A percentile compares a stretch with the other conserved stretches of the same genome.
These are phyloP conservation scores for Annulohypoxylon nitens DNA, from an alignment of 495 filamentous ascomycete genomes.

Conservation along the genomic window DNA sequence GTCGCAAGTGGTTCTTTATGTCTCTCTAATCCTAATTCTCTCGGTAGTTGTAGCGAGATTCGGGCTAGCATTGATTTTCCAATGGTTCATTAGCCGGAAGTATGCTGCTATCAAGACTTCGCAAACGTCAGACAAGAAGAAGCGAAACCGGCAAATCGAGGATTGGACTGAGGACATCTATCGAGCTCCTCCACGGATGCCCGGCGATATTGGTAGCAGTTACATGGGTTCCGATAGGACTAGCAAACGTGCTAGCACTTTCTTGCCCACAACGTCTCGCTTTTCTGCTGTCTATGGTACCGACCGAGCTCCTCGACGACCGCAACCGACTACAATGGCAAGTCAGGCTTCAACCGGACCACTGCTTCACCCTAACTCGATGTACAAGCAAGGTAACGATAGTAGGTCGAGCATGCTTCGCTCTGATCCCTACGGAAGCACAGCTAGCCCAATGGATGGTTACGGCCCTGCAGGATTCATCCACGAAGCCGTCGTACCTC, in stretches of 20 bases:
- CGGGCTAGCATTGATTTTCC: conserved; percentile 88
- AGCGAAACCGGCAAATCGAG: conserved; percentile 93
- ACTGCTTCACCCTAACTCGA: conserved; percentile 75
- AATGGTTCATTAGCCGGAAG: conserved; percentile 90
- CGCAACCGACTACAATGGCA: conserved; percentile 90
- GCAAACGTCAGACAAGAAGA: conserved; percentile 75
- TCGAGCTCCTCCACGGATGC: conserved; percentile 82
- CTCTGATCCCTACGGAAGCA: conserved; percentile 63
- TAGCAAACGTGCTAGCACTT: conserved; percentile 84
- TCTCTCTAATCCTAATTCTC: conserved; percentile 93
- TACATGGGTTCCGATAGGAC: conserved; percentile 71
- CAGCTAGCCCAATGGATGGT: conserved; percentile 74
- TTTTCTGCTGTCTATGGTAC: conserved; percentile 92
- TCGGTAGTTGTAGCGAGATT: conserved; percentile 91
- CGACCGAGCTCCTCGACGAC: conserved; percentile 67
- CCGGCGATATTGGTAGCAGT: conserved; percentile 73
- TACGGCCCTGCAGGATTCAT: conserved; percentile 93
- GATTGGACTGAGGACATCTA: conserved; percentile 99
- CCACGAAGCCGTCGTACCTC: conserved; percentile 94
- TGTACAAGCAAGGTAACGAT: conserved; percentile 81
- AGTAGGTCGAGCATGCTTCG: conserved; percentile 70
- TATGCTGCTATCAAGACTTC: conserved; percentile 85
- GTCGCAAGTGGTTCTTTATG: conserved; percentile 95
- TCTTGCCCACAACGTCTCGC: conserved; percentile 86
- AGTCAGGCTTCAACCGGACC: conserved; percentile 89